Evolutionary conservation across 1,284 basidiomycete species (phyloP).

Genomic region (Cryptococcus neoformans): DNA sequence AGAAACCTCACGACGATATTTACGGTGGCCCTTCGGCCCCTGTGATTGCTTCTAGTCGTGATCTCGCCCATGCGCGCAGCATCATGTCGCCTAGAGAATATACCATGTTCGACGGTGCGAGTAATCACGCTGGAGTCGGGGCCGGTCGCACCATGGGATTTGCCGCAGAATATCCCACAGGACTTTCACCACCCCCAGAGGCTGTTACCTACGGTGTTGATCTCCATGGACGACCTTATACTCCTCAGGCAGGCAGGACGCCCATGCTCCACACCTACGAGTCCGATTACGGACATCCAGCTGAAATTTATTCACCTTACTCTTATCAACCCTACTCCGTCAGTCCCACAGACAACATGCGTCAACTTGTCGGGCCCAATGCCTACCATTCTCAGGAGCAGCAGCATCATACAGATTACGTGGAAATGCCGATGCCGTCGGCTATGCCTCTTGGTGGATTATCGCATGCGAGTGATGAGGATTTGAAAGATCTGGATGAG

Average conservation of each 20-base stretch:
- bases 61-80: slow-evolving; percentile 26
- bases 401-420: neutral
- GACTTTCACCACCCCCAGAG: slow-evolving; percentile 1
- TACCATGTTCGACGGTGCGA: slow-evolving; percentile 16
- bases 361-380: slow-evolving; percentile 37
- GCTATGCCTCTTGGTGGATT: slow-evolving; percentile 41
- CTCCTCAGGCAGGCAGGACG: slow-evolving; percentile 21
- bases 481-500: slow-evolving; percentile 1
- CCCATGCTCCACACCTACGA: slow-evolving; percentile 23
- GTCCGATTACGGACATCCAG: slow-evolving; percentile 3
- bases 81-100: slow-evolving; percentile 19
- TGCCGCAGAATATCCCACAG: slow-evolving; percentile 17
- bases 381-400: slow-evolving; percentile 2
- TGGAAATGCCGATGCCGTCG: slow-evolving; percentile 14
- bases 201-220: slow-evolving; percentile 25
- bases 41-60: slow-evolving; percentile 33
- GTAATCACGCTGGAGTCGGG: slow-evolving; percentile 37
- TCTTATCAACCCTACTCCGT: slow-evolving; percentile 1
- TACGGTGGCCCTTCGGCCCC: slow-evolving; percentile 28
- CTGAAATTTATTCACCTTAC: slow-evolving; percentile 7
- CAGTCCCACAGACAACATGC: slow-evolving; percentile 7
- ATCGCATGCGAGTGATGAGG: slow-evolving; percentile 17
- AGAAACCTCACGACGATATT: slow-evolving; percentile 21
- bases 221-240: slow-evolving; percentile 31
- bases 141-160: slow-evolving; percentile 8